Percentiles rank a stretch among this genome's conserved stretches.
Conservation (phyloP, 768 basidiomycete species). For the Mycena filopes region DNA sequence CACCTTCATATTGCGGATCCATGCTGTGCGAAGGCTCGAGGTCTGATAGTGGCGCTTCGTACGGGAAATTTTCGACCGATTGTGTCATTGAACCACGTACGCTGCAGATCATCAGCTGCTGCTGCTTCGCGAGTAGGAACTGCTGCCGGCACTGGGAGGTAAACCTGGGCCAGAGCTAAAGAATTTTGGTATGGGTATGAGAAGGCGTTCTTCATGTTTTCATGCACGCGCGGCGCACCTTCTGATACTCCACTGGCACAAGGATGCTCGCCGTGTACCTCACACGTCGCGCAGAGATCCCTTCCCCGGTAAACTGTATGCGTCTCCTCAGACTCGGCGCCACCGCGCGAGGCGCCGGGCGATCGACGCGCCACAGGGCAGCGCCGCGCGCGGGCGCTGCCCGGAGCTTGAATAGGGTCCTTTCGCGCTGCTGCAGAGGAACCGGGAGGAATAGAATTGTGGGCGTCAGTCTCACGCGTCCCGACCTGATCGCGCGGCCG, state of each 20-base stretch:
- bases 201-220: too few relatives aligned
- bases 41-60: conserved; percentile 16
- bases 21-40: conserved; percentile 10
- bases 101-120: neutral
- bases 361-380: conserved; percentile 6
- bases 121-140: neutral
- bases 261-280: too few relatives aligned
- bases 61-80: conserved; percentile 10
- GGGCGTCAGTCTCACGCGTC: too few relatives aligned
- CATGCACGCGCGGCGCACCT: too few relatives aligned
- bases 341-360: neutral
- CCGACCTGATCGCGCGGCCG: conserved; percentile 10
- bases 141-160: neutral
- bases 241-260: too few relatives aligned
- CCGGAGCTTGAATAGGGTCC: conserved; percentile 8
- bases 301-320: too few relatives aligned
- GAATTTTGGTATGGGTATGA: neutral
- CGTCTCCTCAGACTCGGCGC: too few relatives aligned
- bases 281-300: too few relatives aligned
- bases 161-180: neutral
- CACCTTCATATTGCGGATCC: neutral
- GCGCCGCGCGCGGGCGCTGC: conserved; percentile 5
- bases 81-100: conserved; percentile 7
- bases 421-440: neutral
- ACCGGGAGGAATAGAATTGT: too few relatives aligned